Conservation (phyloP, 148 eudicot genomes). For the Cornus florida region DNA sequence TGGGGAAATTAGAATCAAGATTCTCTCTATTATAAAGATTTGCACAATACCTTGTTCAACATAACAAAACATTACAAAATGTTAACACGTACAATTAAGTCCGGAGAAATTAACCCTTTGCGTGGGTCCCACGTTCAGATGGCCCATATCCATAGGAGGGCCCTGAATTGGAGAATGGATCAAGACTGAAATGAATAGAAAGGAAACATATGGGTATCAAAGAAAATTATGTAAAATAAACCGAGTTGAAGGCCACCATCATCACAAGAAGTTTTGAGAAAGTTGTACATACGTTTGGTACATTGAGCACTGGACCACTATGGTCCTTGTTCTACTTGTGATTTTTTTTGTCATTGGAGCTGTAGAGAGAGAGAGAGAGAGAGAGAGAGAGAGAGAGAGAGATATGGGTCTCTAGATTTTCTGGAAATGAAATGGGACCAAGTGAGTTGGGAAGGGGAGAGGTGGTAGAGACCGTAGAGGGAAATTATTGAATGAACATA, state of each 20-base stretch:
- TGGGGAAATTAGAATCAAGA: too few relatives aligned
- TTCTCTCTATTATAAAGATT: too few relatives aligned
- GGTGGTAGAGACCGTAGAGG: not conserved
- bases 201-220: not conserved
- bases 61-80: too few relatives aligned
- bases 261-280: not conserved
- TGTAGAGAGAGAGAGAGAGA: too few relatives aligned
- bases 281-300: not conserved
- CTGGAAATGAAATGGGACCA: not conserved
- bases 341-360: too few relatives aligned
- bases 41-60: too few relatives aligned
- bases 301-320: not conserved
- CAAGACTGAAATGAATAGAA: too few relatives aligned
- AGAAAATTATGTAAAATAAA: not conserved
- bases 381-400: not conserved
- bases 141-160: too few relatives aligned
- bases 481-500: too few relatives aligned
- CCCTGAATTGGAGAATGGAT: too few relatives aligned
- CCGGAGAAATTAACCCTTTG: not conserved
- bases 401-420: not conserved
- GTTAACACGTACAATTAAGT: too few relatives aligned
- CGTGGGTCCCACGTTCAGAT: too few relatives aligned
- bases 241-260: not conserved
- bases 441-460: not conserved
- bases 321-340: not conserved